Conservation (phyloP, 2,329 filamentous ascomycete genomes). For the Aspergillus udagawae region DNA sequence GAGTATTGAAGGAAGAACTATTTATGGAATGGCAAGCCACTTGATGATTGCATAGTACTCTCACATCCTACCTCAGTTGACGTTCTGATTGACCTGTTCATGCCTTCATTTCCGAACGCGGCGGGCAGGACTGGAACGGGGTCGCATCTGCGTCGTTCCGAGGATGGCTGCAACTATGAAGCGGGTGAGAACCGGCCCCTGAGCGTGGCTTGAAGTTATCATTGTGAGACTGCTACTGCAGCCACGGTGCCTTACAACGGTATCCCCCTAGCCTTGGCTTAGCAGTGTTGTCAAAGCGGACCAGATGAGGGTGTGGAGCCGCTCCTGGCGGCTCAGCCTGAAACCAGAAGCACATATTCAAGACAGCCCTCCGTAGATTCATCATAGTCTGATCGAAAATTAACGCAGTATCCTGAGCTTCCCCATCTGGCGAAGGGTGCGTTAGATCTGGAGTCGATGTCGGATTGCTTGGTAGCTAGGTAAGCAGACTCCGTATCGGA, state of each 20-base stretch:
- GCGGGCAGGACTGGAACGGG: background rate
- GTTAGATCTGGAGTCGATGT: background rate
- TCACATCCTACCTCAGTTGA: no score
- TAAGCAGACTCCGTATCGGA: background rate
- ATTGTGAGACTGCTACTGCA: background rate
- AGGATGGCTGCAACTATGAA: background rate
- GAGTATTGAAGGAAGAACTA: background rate
- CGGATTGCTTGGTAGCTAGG: background rate
- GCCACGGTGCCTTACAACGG: background rate
- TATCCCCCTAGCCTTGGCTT: background rate
- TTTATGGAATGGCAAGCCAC: no score
- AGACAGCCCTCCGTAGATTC: no score
- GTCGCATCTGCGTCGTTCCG: background rate
- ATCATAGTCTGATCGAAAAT: no score
- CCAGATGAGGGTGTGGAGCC: background rate
- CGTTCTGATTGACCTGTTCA: no score
- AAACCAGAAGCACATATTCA: background rate
- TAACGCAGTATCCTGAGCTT: no score
- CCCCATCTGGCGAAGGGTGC: background rate
- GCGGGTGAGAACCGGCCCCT: no score
- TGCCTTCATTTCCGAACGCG: background rate
- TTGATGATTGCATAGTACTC: background rate
- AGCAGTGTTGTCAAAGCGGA: background rate
- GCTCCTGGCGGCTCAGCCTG: background rate
- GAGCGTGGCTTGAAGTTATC: background rate